Percentiles rank a stretch among this genome's conserved stretches.
Evolutionary conservation across 2,329 filamentous ascomycete species (phyloP).

Genomic region (Aspergillus ruber): DNA sequence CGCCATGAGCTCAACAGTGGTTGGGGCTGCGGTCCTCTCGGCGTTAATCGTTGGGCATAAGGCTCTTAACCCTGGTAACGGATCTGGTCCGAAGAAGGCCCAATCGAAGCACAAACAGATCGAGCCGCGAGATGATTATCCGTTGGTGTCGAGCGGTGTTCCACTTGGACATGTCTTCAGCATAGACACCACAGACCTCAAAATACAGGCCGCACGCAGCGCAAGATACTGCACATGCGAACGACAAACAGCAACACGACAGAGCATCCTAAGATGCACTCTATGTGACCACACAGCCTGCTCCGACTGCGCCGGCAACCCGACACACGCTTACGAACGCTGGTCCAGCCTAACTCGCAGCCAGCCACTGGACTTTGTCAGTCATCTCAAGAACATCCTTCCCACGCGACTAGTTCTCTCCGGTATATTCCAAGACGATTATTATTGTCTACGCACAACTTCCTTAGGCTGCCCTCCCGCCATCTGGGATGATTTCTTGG

Average conservation of each 20-base stretch:
- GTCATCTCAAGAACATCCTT: slow-evolving; percentile 35
- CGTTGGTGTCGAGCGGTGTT: slow-evolving; percentile 11
- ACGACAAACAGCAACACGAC: slow-evolving; percentile 35
- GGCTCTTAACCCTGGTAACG: slow-evolving; percentile 20
- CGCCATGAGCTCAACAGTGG: slow-evolving; percentile 69
- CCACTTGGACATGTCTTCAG: slow-evolving; percentile 2
- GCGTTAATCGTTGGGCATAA: slow-evolving; percentile 45
- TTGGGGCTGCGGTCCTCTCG: slow-evolving; percentile 57
- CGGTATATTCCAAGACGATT: slow-evolving; percentile 20
- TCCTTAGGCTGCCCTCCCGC: slow-evolving; percentile 8
- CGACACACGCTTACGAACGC: slow-evolving; percentile 41
- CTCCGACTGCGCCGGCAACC: slow-evolving; percentile 48
- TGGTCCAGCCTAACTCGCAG: slow-evolving; percentile 23
- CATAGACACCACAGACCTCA: slow-evolving; percentile 13
- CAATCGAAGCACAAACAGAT: slow-evolving; percentile 5
- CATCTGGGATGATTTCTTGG: slow-evolving; percentile 29
- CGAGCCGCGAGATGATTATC: slow-evolving; percentile 5
- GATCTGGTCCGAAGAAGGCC: neutral
- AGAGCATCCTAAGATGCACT: slow-evolving; percentile 42
- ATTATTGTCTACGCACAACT: slow-evolving; percentile 13
- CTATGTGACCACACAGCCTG: slow-evolving; percentile 53
- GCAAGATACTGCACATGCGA: slow-evolving; percentile 54
- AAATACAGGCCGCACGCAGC: slow-evolving; percentile 25
- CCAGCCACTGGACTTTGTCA: slow-evolving; percentile 40
- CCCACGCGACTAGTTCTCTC: slow-evolving; percentile 37